Base-by-base conservation (phyloP, 805 yeast genomes). In the Yamadazyma endophytica region DNA sequence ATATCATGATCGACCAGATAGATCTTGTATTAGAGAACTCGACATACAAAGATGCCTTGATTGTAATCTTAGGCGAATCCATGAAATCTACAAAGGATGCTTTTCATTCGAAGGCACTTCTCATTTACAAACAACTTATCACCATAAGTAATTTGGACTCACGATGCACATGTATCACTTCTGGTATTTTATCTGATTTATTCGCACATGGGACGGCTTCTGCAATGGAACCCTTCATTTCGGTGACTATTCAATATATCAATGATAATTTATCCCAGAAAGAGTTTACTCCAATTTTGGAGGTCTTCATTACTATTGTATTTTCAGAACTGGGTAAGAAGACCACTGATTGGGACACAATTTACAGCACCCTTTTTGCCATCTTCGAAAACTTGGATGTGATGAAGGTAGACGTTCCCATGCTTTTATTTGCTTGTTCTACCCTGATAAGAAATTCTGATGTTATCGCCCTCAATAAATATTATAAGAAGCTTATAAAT, bases 311-410 rank as follows among this genome's bases (percentile, higher is more conserved):
- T 1, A 53, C 79, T 0, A 49, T 82, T 29, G 50, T 69, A 0
- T 83, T 79, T 54, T 77, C 84, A 3, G 89, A 82, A 37, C 76
- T 86, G 28, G 92, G 92, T 45, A 70, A 56, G 37, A 80, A 78
- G 46, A 68, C 81, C 3, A 47, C 64, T 1, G 56, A 66, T 39
- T 82, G 90, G 90, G 31, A 35, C 3, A 37, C 43, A 3, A 28
- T 65, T 7, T 39, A 57, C 2, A 42, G 47, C 4, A 29, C 33
- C 4, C 39, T 66, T 12, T 17, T 25, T 17, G 16, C 32, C 13
- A n/a, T 21, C 3, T 18, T 35, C 21, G 33, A 26, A 12, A 24
- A 11, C 15, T 9, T 19, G 9, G 25, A 29, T 9, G 24, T n/a
- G 14, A 18, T 12, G 17, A 9, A 11, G 7, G 30, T 35, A 9